Evolutionary conservation across 257 asterid species (phyloP).

Genomic region (Prunella vulgaris): DNA sequence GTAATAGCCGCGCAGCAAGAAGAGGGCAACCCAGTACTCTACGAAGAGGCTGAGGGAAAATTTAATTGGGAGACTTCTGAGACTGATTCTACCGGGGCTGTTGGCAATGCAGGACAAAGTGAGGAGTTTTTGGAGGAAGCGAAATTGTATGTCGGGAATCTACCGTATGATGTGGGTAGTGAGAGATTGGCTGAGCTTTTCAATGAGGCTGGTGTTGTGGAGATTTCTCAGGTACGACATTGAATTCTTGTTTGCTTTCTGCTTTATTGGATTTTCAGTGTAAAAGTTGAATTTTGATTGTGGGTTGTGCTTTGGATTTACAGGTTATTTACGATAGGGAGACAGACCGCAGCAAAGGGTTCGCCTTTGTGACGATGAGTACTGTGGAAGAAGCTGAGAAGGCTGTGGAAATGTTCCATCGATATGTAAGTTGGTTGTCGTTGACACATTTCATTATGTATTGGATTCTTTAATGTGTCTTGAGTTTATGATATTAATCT

Average conservation of each 20-base stretch:
- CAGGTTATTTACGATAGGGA: constrained; percentile 79
- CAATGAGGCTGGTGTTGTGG: constrained; percentile 82
- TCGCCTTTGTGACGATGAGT: constrained; percentile 93
- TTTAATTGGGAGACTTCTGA: constrained; percentile 30
- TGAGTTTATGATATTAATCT: not conserved
- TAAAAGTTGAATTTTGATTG: not conserved
- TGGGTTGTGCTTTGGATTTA: constrained; percentile 16
- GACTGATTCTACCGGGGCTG: constrained; percentile 19
- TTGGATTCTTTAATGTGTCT: not conserved
- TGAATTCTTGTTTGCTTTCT: not conserved
- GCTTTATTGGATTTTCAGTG: not conserved
- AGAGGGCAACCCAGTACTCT: constrained; percentile 43
- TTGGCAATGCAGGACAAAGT: constrained; percentile 30
- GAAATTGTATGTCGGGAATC: constrained; percentile 80
- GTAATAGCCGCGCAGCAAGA: constrained; percentile 50
- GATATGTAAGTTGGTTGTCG: constrained; percentile 55
- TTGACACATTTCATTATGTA: not conserved
- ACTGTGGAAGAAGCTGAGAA: constrained; percentile 84
- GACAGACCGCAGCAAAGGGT: constrained; percentile 80
- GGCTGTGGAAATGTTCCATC: constrained; percentile 73
- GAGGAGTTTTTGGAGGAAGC: constrained; percentile 53
- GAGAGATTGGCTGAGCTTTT: constrained; percentile 65
- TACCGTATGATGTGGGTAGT: constrained; percentile 69
- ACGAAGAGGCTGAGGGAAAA: constrained; percentile 39
- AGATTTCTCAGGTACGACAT: constrained; percentile 61